These are phyloP conservation scores for Colletotrichum lentis DNA, from an alignment of 2,329 filamentous ascomycete genomes.

Conservation along the genomic window DNA sequence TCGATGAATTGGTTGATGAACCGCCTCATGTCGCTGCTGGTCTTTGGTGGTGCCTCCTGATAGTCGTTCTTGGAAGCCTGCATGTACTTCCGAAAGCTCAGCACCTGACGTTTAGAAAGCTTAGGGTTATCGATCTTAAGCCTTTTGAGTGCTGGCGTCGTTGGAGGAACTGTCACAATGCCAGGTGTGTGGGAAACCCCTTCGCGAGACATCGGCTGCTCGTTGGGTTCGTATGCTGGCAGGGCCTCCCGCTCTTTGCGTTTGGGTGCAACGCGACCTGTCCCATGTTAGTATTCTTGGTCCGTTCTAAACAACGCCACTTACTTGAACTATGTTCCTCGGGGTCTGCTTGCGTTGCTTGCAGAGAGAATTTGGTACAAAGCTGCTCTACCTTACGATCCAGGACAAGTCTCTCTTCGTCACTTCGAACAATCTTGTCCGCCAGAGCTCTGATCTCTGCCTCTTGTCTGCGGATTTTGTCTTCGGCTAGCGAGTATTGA, in stretches of 20 bases:
- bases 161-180: not conserved
- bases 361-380: not conserved
- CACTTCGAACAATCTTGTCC: constrained; percentile 1
- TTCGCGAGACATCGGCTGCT: not conserved
- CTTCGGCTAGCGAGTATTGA: constrained; percentile 3
- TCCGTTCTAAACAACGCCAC: not conserved
- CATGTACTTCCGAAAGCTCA: not conserved
- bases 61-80: not conserved
- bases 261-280: not conserved
- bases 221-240: not conserved
- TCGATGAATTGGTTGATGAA: constrained; percentile 12
- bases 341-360: constrained; percentile 1
- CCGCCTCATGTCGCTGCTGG: not conserved
- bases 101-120: not conserved
- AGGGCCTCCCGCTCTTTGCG: not conserved
- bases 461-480: constrained; percentile 10
- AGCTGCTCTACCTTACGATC: constrained; percentile 9
- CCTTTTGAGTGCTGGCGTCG: not conserved
- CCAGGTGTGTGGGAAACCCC: not conserved
- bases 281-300: not conserved
- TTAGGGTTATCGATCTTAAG: not conserved
- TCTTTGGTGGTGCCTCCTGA: not conserved
- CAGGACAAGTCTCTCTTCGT: not conserved
- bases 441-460: constrained; percentile 1
- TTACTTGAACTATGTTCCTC: not conserved